These are phyloP conservation scores for Pulveroboletus sp. DNA, from an alignment of 768 basidiomycete species.

Conservation along the genomic window DNA sequence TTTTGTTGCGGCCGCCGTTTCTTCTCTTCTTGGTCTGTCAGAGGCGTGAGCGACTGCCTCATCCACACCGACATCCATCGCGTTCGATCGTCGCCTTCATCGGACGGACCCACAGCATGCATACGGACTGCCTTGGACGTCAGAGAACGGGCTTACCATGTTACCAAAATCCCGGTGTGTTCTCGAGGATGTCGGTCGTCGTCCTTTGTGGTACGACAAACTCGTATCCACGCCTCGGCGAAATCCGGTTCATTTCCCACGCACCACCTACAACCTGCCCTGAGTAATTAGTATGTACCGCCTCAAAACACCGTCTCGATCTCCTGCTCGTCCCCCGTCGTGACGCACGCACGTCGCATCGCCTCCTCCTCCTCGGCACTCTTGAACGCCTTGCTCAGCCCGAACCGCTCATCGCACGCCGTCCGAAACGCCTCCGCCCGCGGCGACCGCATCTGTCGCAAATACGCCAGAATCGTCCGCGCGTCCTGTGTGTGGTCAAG, in stretches of 20 bases:
- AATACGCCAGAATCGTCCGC: constrained; percentile 43
- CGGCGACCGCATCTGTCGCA: constrained; percentile 47
- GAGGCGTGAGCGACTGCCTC: constrained; percentile 7
- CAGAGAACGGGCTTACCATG: constrained; percentile 28
- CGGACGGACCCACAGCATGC: constrained; percentile 1
- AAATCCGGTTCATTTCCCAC: constrained; percentile 23
- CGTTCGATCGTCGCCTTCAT: neutral
- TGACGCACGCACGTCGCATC: constrained; percentile 30
- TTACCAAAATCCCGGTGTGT: constrained; percentile 20
- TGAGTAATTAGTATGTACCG: too few relatives aligned
- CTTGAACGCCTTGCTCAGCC: constrained; percentile 66
- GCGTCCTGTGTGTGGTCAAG: constrained; percentile 43
- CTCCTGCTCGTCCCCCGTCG: constrained; percentile 19
- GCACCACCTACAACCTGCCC: constrained; percentile 27
- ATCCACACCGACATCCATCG: constrained; percentile 17
- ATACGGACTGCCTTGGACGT: too few relatives aligned
- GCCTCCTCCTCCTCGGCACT: constrained; percentile 44
- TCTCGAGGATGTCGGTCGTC: constrained; percentile 21
- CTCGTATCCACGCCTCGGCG: constrained; percentile 14
- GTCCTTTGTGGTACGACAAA: too few relatives aligned
- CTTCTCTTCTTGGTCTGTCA: constrained; percentile 96
- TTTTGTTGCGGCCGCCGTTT: constrained; percentile 99
- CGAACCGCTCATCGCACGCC: constrained; percentile 51
- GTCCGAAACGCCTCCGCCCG: constrained; percentile 59
- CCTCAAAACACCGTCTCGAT: constrained; percentile 24